Conservation (phyloP, 116 monocot species). For the Trichopus zeylanicus region DNA sequence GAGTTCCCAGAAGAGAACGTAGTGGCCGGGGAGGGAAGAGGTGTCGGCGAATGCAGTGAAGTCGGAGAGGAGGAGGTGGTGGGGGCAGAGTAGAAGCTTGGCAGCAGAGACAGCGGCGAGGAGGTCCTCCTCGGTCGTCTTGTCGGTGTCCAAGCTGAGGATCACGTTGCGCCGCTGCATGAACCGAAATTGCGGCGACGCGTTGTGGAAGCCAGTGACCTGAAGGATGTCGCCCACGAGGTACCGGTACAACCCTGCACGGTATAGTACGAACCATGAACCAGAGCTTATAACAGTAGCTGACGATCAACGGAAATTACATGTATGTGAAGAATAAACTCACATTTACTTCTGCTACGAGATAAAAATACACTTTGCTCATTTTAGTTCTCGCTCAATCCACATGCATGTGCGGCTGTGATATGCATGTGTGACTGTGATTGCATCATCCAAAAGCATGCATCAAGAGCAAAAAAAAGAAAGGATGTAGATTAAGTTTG, state of each 20-base stretch:
- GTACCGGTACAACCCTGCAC: slow-evolving; percentile 78
- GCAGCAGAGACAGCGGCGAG: slow-evolving; percentile 41
- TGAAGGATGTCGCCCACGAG: slow-evolving; percentile 69
- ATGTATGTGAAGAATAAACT: too few relatives aligned
- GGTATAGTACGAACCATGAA: too few relatives aligned
- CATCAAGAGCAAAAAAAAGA: too few relatives aligned
- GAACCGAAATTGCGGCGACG: slow-evolving; percentile 68
- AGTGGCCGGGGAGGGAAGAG: slow-evolving; percentile 70
- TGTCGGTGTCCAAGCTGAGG: slow-evolving; percentile 73
- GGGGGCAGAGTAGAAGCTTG: slow-evolving; percentile 32
- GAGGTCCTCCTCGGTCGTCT: slow-evolving; percentile 78
- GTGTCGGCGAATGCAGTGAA: slow-evolving; percentile 65
- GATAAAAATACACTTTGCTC: too few relatives aligned
- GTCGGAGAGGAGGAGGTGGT: slow-evolving; percentile 42
- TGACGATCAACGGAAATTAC: too few relatives aligned
- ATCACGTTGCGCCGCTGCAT: slow-evolving; percentile 76
- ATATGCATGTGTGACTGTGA: too few relatives aligned
- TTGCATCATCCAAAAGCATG: too few relatives aligned
- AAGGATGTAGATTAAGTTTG: not conserved
- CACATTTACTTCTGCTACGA: too few relatives aligned
- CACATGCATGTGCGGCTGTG: too few relatives aligned
- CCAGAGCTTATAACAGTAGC: too few relatives aligned
- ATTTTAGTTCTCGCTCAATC: too few relatives aligned
- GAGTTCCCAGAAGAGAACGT: slow-evolving; percentile 83
- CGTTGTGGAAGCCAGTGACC: slow-evolving; percentile 62